Evolutionary conservation across 1,139 yeast genomes (phyloP), one percentile per base, ranked within the genome.

Genomic region (Suhomyces terraborum): DNA sequence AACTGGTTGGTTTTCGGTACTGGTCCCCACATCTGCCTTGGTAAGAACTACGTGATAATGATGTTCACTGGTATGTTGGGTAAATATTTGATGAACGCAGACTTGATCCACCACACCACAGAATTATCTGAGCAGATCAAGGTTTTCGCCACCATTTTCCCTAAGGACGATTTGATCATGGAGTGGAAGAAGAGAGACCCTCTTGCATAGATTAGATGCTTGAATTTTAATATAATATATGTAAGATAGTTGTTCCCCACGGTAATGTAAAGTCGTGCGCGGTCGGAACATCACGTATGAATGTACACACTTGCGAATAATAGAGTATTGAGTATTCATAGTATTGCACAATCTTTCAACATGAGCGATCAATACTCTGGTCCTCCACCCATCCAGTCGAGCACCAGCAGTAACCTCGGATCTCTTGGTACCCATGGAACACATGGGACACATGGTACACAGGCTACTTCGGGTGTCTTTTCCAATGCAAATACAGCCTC

Each of bases 121-220:
- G 84, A 82, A 32, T 70, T 82, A 55, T 83, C 94, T 50, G 98
- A 93, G 69, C 83, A 88, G 59, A 88, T 93, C 58, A 88, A 89
- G 60, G 98, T 93, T 29, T 93, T 93, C 64, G 98, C 98, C 26
- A 93, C 98, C 21, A 89, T 93, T 60, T 93, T 93, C 86, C 98
- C 98, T 25, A 82, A 88, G 64, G 98, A 93, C 67, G 96, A 91
- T 62, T 81, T 95, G 61, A 79, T 88, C 54, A 69, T 93, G 63
- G 73, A 82, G 56, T 91, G 91, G 75, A 73, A 76, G 42, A 68
- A 59, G 53, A 80, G 91, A 67, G 84, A 84, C 49, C 80, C 82
- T 19, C 33, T 38, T 21, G 38, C 43, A 6, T 26, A 40, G 25
- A 24, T 20, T 24, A 26, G 24, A 14, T 24, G n/a, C 25, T 34